Percentiles rank a stretch among this genome's conserved stretches.
These are phyloP conservation scores for Golubevia pallescens DNA, from an alignment of 1,284 basidiomycete genomes.

Conservation along the genomic window DNA sequence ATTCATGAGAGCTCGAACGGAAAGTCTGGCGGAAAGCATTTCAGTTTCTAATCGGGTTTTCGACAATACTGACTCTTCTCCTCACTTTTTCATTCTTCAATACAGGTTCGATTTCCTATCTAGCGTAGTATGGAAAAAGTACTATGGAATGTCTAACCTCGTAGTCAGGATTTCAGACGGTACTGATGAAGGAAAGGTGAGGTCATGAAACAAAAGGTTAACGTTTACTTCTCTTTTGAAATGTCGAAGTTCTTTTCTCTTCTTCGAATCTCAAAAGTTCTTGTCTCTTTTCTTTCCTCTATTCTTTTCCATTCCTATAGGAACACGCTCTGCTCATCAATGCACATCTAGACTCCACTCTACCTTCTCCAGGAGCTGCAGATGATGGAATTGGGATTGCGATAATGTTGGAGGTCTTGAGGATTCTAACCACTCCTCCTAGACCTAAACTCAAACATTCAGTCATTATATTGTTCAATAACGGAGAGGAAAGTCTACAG, in stretches of 20 bases:
- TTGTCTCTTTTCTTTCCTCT: neutral
- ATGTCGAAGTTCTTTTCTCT: neutral
- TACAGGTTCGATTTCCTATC: slow-evolving; percentile 49
- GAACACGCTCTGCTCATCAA: slow-evolving; percentile 21
- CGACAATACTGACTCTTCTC: neutral
- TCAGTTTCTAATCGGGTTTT: neutral
- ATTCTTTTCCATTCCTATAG: neutral
- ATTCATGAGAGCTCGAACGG: too few relatives aligned
- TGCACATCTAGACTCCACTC: slow-evolving; percentile 58
- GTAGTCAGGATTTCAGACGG: slow-evolving; percentile 62
- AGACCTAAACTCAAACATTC: slow-evolving; percentile 40
- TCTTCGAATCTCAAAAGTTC: too few relatives aligned
- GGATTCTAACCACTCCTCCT: slow-evolving; percentile 33
- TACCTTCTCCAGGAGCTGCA: slow-evolving; percentile 57
- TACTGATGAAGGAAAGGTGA: slow-evolving; percentile 37
- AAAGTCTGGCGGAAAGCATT: too few relatives aligned
- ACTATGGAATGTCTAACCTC: slow-evolving; percentile 59
- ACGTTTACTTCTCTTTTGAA: slow-evolving; percentile 24
- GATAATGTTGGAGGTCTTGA: slow-evolving; percentile 55
- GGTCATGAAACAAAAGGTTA: slow-evolving; percentile 18
- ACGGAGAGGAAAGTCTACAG: slow-evolving; percentile 55
- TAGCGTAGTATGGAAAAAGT: slow-evolving; percentile 56
- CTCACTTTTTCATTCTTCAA: neutral
- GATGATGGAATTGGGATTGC: slow-evolving; percentile 59
- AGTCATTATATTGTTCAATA: slow-evolving; percentile 60